Percentiles rank a stretch among this genome's conserved stretches.
These are phyloP conservation scores for Parathielavia hyrcaniae DNA, from an alignment of 495 filamentous ascomycete genomes.

Conservation along the genomic window DNA sequence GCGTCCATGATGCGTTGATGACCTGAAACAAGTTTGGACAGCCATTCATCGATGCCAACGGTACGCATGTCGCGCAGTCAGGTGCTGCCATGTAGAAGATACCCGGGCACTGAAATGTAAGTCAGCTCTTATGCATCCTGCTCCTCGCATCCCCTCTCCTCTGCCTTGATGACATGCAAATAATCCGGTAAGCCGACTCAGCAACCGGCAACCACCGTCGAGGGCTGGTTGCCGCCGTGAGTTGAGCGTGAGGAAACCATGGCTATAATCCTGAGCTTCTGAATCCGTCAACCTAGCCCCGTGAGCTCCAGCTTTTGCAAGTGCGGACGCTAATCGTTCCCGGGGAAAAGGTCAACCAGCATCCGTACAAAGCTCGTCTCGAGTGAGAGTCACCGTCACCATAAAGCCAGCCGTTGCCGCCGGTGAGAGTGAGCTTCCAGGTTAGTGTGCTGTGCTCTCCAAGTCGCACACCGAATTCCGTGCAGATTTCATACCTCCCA, in stretches of 20 bases:
- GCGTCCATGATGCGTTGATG: slow-evolving; percentile 97
- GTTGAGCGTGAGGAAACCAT: slow-evolving; percentile 31
- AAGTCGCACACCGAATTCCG: background rate
- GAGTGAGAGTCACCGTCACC: too few relatives aligned
- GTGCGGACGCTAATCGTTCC: slow-evolving; percentile 18
- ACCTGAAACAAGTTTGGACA: slow-evolving; percentile 67
- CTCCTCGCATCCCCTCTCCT: background rate
- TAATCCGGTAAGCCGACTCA: slow-evolving; percentile 38
- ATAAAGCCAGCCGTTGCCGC: too few relatives aligned
- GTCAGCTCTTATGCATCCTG: background rate
- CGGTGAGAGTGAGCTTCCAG: too few relatives aligned
- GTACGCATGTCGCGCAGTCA: background rate
- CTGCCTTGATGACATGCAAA: slow-evolving; percentile 29
- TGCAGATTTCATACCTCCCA: slow-evolving; percentile 4
- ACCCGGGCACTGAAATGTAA: slow-evolving; percentile 3
- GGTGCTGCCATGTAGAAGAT: slow-evolving; percentile 18
- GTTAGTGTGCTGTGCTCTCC: too few relatives aligned
- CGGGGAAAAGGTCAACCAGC: background rate
- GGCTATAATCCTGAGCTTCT: slow-evolving; percentile 25
- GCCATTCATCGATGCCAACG: slow-evolving; percentile 10
- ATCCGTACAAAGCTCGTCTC: too few relatives aligned
- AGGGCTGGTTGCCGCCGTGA: slow-evolving; percentile 18
- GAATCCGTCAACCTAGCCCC: background rate
- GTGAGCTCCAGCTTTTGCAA: background rate
- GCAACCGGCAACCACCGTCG: slow-evolving; percentile 21